Evolutionary conservation across 176 grass and related monocot species (phyloP), one percentile per base, ranked within the genome.

Genomic region (Eragrostis curvula): DNA sequence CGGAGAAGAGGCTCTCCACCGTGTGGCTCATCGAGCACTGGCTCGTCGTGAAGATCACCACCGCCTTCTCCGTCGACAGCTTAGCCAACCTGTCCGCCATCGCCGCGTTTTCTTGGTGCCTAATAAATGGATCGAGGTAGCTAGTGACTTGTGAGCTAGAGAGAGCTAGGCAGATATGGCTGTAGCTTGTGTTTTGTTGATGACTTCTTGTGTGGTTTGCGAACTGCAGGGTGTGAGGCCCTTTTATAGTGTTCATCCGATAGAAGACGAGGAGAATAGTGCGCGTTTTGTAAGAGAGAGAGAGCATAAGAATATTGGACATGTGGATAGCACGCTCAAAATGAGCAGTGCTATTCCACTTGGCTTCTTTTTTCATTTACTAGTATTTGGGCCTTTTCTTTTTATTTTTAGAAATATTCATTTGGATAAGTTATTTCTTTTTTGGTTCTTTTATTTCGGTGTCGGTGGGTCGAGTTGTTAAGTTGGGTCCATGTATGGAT

Each of bases 1-100:
- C 88, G 2, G 75, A 72, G 73, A 93, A 80, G 82, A 93, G 91
- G 67, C 78, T 93, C 16, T 45, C 56, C 70, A 93, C 81, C 13
- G 88, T 83, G 88, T 90, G 82, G 88, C 91, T 85, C 88, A 90
- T 90, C 17, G 73, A 66, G 85, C 88, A 85, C 78, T 72, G 73
- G 62, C 88, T 86, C 30, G 12, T 8, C 53, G 77, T 90, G 78
- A 93, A 90, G 52, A 90, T 83, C 62, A 90, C 91, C 53, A 93
- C 85, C 8, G 88, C 91, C 83, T 78, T 85, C 73, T 93, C 82
- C 3, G 79, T 21, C 55, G 85, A 89, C 20, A 93, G 76, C 88
- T 43, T 85, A 16, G 79, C 46, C 79, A 93, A 88, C 69, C 55
- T 88, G n/a, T 93, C 88, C 61, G 87, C 89, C 46, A 61, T 71